Conservation (phyloP, 2,329 filamentous ascomycete species). For the Hypocrella siamensis region DNA sequence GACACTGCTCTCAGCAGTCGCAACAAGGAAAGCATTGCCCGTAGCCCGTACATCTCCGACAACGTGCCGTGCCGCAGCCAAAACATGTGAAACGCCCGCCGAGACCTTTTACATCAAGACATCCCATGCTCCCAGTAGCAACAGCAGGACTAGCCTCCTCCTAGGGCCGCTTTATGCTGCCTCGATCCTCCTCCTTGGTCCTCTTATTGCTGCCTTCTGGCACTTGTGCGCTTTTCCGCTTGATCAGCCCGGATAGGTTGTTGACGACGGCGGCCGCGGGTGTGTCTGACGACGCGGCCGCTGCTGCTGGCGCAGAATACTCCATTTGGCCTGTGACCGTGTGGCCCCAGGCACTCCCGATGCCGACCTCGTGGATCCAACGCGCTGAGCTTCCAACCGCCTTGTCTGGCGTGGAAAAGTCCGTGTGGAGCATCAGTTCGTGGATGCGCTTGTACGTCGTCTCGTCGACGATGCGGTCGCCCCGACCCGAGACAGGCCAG, state of each 20-base stretch:
- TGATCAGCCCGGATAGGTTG: constrained; percentile 32
- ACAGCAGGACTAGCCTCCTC: constrained; percentile 9
- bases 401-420: constrained; percentile 52
- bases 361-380: constrained; percentile 54
- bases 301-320: constrained; percentile 6
- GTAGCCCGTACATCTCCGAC: too few species aligned
- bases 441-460: constrained; percentile 50
- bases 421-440: constrained; percentile 56
- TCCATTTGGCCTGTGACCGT: constrained; percentile 29
- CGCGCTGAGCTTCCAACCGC: constrained; percentile 48
- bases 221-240: constrained; percentile 24
- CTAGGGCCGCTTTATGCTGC: constrained; percentile 41
- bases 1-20: too few species aligned
- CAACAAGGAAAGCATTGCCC: too few species aligned
- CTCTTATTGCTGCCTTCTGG: constrained; percentile 6
- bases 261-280: constrained; percentile 17
- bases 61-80: too few species aligned
- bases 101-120: too few species aligned
- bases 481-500: constrained; percentile 48
- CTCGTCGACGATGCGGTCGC: constrained; percentile 46
- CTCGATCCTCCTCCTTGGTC: constrained; percentile 29
- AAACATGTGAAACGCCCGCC: too few species aligned
- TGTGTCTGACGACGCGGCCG: too few species aligned
- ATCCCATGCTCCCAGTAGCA: too few species aligned
- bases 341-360: constrained; percentile 35